Evolutionary conservation across 2,329 filamentous ascomycete genomes (phyloP), one percentile per base, ranked within the genome.

Genomic region (Beauveria medogensis): DNA sequence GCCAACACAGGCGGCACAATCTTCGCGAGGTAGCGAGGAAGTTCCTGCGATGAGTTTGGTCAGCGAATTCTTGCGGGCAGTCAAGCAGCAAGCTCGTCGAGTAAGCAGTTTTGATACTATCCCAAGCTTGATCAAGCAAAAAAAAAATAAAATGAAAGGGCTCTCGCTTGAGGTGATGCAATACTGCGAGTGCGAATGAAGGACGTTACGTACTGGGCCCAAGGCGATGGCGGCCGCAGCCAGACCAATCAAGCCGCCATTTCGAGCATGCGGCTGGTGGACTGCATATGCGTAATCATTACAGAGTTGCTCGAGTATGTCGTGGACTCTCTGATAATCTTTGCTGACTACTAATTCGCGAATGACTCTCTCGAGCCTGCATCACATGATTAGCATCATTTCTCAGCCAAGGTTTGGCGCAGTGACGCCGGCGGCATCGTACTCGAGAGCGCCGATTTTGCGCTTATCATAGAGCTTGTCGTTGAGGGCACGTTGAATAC

Each of bases 381-480:
- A 50, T 55, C 20, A 51, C 55, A 59, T 30, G 37, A 22, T 68
- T 64, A 68, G 67, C 53, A 41, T 43, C 16, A 53, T 34, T 51
- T 22, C 34, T 50, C 16, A 24, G 28, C 24, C 24, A 26, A 30
- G 24, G 34, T 61, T 44, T 28, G 37, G 59, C 55, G 40, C 44
- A 34, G 24, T 43, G 51, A 16, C 44, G 51, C 28, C 44, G 53
- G 46, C 43, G 62, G 55, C 63, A 56, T 79, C 89, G 70, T 86
- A 96, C 92, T 99, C 94, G 62, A 99, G 84, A 68, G 95, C 94
- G 65, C 94, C 94, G 70, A 92, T 88, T 77, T 99, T 99, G 72
- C 95, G 86, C 80, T 95, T 96, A 73, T 99, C 94, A 75, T 99
- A 99, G 72, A 97, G 88, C 84, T 97, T 99, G 78, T 99, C 94